phyloP scores from a whole-genome alignment of 1,284 basidiomycete genomes.

The Neolentinus lepideus region DNA sequence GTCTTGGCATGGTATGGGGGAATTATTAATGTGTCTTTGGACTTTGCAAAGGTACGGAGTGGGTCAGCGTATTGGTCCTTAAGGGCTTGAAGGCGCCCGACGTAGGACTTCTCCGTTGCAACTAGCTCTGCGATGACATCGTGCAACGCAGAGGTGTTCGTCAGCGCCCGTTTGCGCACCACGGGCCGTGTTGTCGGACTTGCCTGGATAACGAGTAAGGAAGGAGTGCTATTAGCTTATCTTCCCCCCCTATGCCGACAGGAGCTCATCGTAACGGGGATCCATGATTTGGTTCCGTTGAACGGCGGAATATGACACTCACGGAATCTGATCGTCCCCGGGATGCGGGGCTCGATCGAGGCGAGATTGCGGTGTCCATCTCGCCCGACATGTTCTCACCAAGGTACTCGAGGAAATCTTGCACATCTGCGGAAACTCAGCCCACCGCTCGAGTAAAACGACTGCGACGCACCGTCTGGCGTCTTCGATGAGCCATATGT shows the following conservation, averaged over 20 bases:
- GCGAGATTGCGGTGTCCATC: slow-evolving; percentile 33
- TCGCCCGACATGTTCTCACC: slow-evolving; percentile 51
- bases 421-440: slow-evolving; percentile 46
- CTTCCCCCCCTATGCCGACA: not conserved
- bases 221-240: not conserved
- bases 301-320: not conserved
- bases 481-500: slow-evolving; percentile 61
- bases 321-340: not conserved
- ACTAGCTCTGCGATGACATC: slow-evolving; percentile 75
- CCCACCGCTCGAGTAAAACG: not conserved
- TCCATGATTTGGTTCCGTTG: not conserved
- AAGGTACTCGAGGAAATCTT: slow-evolving; percentile 70
- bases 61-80: slow-evolving; percentile 87
- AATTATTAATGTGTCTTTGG: slow-evolving; percentile 81
- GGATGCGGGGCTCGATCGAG: slow-evolving; percentile 18
- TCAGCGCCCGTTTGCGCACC: slow-evolving; percentile 50
- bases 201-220: not conserved
- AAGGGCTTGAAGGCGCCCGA: slow-evolving; percentile 65
- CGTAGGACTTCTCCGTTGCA: slow-evolving; percentile 72
- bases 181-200: not conserved
- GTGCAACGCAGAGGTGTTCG: slow-evolving; percentile 54
- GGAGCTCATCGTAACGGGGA: not conserved
- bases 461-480: slow-evolving; percentile 48
- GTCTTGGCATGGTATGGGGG: slow-evolving; percentile 87
- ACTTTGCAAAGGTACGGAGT: slow-evolving; percentile 77